Conservation (phyloP, 805 yeast species). For the Saccharomycopsis malanga region DNA sequence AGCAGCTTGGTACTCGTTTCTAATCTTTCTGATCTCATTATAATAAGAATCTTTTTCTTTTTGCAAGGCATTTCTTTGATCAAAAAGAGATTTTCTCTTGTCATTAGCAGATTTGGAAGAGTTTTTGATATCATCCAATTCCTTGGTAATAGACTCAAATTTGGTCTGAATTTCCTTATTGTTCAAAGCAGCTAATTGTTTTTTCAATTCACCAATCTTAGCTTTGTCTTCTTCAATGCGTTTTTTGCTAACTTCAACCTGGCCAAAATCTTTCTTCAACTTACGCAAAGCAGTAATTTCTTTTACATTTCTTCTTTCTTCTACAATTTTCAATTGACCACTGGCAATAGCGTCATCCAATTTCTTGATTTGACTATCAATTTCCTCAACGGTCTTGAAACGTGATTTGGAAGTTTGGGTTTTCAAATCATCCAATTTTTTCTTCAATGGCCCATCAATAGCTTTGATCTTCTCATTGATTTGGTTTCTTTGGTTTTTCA, state of each 20-base stretch:
- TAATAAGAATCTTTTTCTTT: conserved; percentile 64
- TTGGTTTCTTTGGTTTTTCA: conserved; percentile 39
- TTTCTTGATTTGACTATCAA: conserved; percentile 54
- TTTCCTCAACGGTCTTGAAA: conserved; percentile 61
- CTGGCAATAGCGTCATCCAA: conserved; percentile 71
- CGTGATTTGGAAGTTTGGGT: conserved; percentile 57
- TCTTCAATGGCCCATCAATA: conserved; percentile 63
- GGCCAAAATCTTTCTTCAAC: conserved; percentile 68
- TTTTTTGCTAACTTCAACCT: conserved; percentile 67
- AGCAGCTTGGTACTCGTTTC: conserved; percentile 69
- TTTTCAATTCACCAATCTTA: conserved; percentile 69
- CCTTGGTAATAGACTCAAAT: conserved; percentile 61
- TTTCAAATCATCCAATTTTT: conserved; percentile 68
- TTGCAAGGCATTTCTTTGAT: conserved; percentile 59
- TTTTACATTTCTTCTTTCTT: conserved; percentile 78
- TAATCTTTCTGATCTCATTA: conserved; percentile 57
- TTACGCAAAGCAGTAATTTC: conserved; percentile 82
- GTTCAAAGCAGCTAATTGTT: conserved; percentile 46
- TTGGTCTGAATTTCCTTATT: conserved; percentile 59
- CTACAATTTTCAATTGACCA: conserved; percentile 80
- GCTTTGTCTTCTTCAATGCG: conserved; percentile 72
- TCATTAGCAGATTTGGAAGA: conserved; percentile 55
- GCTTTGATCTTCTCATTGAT: conserved; percentile 61
- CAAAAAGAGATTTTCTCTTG: conserved; percentile 57
- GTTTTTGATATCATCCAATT: conserved; percentile 59